Evolutionary conservation across 257 asterid species (phyloP).

Genomic region (Solanum microdontum): DNA sequence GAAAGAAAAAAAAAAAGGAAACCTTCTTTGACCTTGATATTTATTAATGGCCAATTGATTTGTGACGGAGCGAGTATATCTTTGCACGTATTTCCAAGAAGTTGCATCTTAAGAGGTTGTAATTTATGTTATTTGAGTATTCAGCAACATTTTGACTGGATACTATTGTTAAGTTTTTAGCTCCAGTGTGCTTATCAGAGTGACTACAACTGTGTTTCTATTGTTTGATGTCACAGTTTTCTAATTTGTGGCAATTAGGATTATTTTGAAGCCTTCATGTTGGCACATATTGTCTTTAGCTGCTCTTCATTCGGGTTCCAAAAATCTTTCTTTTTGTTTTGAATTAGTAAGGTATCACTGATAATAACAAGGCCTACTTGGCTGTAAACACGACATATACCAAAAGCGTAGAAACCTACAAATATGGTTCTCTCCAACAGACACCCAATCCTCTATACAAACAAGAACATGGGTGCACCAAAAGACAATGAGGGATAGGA

Average conservation of each 20-base stretch:
- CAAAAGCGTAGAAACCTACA: background rate
- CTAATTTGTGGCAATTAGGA: background rate
- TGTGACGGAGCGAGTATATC: background rate
- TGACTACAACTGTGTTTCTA: background rate
- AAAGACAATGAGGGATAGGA: background rate
- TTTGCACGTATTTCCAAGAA: background rate
- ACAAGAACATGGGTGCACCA: background rate
- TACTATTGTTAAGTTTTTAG: background rate
- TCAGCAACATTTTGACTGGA: background rate
- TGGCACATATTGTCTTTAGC: background rate
- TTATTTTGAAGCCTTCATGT: background rate
- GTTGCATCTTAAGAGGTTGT: background rate
- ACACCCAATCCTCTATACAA: background rate
- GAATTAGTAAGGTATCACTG: background rate
- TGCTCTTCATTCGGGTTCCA: background rate
- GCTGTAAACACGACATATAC: background rate
- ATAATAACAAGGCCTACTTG: background rate
- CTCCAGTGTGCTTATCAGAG: background rate
- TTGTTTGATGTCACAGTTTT: background rate
- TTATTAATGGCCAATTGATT: background rate
- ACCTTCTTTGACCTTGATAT: background rate
- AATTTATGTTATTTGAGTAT: background rate
- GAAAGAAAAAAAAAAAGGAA: background rate
- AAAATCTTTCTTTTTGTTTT: background rate
- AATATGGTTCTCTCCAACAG: background rate